phyloP scores from a whole-genome alignment of 2,329 filamentous ascomycete species.

The Curvularia spicifera region DNA sequence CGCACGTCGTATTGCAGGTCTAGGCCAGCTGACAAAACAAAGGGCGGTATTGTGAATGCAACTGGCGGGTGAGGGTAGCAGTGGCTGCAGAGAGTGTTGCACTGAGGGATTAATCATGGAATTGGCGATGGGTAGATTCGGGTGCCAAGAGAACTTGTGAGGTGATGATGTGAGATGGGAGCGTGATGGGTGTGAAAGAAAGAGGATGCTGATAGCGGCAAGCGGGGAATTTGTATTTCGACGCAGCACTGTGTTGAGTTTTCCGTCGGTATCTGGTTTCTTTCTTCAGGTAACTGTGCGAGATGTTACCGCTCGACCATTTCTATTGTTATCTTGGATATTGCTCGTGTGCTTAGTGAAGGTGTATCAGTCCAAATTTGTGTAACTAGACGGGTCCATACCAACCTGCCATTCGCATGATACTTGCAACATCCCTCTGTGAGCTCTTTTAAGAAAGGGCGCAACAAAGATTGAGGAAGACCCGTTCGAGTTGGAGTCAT shows the following conservation, averaged over 20 bases:
- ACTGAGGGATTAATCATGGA: neutral
- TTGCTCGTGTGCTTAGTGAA: neutral
- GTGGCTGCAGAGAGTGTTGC: neutral
- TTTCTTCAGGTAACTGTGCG: too few relatives aligned
- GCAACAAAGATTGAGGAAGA: neutral
- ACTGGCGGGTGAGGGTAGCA: neutral
- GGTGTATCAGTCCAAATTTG: neutral
- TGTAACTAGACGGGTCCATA: neutral
- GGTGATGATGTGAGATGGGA: neutral
- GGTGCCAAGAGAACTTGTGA: neutral
- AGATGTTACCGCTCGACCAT: neutral
- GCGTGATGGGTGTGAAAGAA: neutral
- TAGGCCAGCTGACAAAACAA: conserved; percentile 4
- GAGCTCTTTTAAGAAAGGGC: neutral
- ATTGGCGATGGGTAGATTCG: neutral
- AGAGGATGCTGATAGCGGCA: neutral
- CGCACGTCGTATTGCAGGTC: conserved; percentile 12
- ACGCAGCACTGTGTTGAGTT: neutral
- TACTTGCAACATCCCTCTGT: neutral
- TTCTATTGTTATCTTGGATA: neutral
- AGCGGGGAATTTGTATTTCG: neutral
- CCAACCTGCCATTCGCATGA: neutral
- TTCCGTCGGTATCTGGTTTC: neutral
- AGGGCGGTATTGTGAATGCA: neutral
- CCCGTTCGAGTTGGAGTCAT: neutral